phyloP scores from a whole-genome alignment of 371 early-diverging fungal genomes.

The Mucor sp. region DNA sequence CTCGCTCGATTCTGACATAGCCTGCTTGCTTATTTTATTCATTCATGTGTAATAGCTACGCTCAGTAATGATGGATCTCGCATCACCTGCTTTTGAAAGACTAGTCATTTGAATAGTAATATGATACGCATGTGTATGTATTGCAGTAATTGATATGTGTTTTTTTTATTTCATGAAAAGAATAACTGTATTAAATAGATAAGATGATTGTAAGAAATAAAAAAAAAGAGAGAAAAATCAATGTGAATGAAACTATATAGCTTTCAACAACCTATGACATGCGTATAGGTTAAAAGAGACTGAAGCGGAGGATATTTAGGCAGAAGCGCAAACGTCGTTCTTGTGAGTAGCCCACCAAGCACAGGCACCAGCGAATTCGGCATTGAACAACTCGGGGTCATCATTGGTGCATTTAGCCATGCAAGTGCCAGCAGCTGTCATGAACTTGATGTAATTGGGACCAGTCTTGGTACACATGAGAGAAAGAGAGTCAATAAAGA shows the following conservation, averaged over 20 bases:
- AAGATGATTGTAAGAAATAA: not conserved
- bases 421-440: constrained; percentile 42
- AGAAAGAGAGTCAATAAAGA: constrained; percentile 31
- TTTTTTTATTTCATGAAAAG: too few relatives aligned
- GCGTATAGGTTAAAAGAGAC: not conserved
- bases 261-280: not conserved
- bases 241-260: not conserved
- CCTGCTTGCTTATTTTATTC: too few relatives aligned
- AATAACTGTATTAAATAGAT: not conserved
- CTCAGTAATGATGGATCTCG: too few relatives aligned
- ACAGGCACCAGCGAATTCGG: constrained; percentile 25
- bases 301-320: not conserved
- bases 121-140: too few relatives aligned
- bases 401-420: constrained; percentile 28
- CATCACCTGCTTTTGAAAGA: too few relatives aligned
- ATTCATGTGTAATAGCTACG: too few relatives aligned
- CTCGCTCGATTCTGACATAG: too few relatives aligned
- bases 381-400: constrained; percentile 11
- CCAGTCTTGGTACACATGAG: constrained; percentile 29
- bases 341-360: constrained; percentile 27
- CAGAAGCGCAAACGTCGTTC: constrained; percentile 13
- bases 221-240: not conserved
- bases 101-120: too few relatives aligned
- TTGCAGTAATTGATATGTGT: too few relatives aligned
- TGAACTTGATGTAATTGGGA: constrained; percentile 28